Percentiles rank a stretch among this genome's conserved stretches.
Conservation (phyloP, 2,329 filamentous ascomycete genomes). For the Colletotrichum salicis region DNA sequence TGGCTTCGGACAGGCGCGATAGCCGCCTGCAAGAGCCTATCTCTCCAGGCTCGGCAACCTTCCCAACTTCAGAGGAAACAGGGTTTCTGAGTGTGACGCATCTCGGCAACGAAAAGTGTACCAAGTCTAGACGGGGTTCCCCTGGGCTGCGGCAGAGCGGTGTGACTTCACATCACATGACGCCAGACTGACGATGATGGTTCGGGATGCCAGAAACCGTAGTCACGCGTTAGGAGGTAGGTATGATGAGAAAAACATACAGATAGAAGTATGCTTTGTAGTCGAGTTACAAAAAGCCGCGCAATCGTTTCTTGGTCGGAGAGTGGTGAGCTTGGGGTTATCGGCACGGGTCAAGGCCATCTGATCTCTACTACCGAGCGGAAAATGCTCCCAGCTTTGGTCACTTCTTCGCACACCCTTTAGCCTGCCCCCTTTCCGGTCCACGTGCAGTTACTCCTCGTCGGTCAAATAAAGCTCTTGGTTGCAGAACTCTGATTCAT, state of each 20-base stretch:
- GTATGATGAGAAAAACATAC: no score
- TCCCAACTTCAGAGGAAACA: neutral
- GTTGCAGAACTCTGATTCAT: neutral
- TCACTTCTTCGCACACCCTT: neutral
- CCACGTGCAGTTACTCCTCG: neutral
- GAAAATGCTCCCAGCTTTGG: neutral
- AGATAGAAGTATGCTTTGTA: neutral
- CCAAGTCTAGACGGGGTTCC: neutral
- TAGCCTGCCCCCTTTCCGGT: neutral
- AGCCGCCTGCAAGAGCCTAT: neutral
- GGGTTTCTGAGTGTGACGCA: neutral
- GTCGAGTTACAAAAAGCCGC: neutral
- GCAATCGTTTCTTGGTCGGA: neutral
- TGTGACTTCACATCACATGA: slow-evolving; percentile 1
- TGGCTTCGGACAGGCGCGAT: neutral
- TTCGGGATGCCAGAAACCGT: neutral
- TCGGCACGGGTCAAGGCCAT: neutral
- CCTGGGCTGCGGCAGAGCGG: neutral
- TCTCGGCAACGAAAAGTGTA: neutral
- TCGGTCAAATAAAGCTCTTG: neutral
- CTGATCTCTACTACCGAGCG: neutral
- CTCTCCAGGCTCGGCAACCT: neutral
- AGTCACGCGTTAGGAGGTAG: neutral
- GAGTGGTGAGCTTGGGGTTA: neutral
- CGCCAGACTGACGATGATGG: neutral